Conservation (phyloP, 495 filamentous ascomycete genomes). For the Penicillium malachiteum region DNA sequence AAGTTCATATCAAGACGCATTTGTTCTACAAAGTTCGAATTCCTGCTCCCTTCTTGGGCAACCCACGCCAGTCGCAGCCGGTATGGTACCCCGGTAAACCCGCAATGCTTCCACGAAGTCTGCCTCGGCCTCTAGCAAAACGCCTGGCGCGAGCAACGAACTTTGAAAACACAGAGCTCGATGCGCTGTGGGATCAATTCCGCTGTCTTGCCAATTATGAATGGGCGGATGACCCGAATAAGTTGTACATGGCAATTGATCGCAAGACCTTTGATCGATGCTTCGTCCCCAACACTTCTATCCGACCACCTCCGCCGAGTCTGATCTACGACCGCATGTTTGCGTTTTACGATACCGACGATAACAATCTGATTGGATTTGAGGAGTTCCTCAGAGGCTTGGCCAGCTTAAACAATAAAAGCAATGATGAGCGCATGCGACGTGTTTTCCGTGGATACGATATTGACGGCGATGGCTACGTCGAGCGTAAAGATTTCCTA, state of each 20-base stretch:
- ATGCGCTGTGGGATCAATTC: slow-evolving; percentile 96
- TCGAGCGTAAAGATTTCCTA: slow-evolving; percentile 85
- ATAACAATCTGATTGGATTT: slow-evolving; percentile 88
- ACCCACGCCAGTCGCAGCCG: slow-evolving; percentile 66
- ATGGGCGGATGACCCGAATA: slow-evolving; percentile 79
- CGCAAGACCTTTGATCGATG: slow-evolving; percentile 87
- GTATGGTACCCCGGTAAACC: slow-evolving; percentile 93
- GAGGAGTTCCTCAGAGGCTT: slow-evolving; percentile 84
- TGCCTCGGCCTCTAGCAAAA: slow-evolving; percentile 61
- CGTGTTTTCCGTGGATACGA: slow-evolving; percentile 89
- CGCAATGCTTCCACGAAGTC: slow-evolving; percentile 57
- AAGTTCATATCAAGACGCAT: slow-evolving; percentile 86
- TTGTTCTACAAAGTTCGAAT: slow-evolving; percentile 91
- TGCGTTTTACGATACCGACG: slow-evolving; percentile 89
- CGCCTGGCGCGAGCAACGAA: slow-evolving; percentile 68
- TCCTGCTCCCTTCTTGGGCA: slow-evolving; percentile 66
- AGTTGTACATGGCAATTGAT: slow-evolving; percentile 79
- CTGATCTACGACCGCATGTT: slow-evolving; percentile 95
- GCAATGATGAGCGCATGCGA: slow-evolving; percentile 60
- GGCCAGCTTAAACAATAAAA: slow-evolving; percentile 75
- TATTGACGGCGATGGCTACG: slow-evolving; percentile 83
- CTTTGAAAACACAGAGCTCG: slow-evolving; percentile 79
- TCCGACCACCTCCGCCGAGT: slow-evolving; percentile 74
- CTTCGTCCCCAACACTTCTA: slow-evolving; percentile 78
- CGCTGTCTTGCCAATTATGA: slow-evolving; percentile 83